phyloP scores from a whole-genome alignment of 768 basidiomycete species.

The Lanmaoa rubissima region DNA sequence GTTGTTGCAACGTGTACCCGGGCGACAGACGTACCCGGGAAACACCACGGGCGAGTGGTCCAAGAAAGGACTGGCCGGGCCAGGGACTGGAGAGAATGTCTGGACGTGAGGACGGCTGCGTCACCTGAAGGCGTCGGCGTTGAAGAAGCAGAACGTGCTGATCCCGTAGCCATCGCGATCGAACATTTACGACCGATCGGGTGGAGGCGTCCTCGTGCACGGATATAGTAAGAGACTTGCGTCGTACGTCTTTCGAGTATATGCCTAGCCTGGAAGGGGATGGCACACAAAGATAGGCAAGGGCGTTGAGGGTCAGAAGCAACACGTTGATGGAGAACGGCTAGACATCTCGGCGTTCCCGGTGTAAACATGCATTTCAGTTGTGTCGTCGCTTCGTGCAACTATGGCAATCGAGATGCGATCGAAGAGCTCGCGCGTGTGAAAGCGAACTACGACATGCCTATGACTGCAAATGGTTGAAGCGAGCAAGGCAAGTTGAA shows the following conservation, averaged over 20 bases:
- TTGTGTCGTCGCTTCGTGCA: neutral
- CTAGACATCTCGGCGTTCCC: neutral
- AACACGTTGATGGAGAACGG: neutral
- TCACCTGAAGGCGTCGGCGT: neutral
- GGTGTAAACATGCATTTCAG: neutral
- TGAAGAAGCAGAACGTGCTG: neutral
- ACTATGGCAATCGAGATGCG: conserved; percentile 2
- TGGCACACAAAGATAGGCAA: conserved; percentile 1
- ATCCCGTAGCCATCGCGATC: conserved; percentile 19
- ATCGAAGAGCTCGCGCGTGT: neutral
- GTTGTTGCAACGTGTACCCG: conserved; percentile 13
- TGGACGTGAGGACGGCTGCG: neutral
- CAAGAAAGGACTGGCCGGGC: neutral
- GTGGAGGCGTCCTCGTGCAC: neutral
- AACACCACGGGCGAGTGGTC: neutral
- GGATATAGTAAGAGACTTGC: conserved; percentile 11
- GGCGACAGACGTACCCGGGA: neutral
- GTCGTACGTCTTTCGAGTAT: neutral
- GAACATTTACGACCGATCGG: conserved; percentile 1
- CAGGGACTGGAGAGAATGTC: neutral
- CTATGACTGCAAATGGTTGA: neutral
- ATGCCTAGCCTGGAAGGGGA: neutral
- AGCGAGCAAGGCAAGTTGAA: neutral
- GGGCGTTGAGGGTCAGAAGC: conserved; percentile 12
- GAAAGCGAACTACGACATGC: neutral